phyloP scores from a whole-genome alignment of 208 protist species.

The Trypanosoma melophagium region DNA sequence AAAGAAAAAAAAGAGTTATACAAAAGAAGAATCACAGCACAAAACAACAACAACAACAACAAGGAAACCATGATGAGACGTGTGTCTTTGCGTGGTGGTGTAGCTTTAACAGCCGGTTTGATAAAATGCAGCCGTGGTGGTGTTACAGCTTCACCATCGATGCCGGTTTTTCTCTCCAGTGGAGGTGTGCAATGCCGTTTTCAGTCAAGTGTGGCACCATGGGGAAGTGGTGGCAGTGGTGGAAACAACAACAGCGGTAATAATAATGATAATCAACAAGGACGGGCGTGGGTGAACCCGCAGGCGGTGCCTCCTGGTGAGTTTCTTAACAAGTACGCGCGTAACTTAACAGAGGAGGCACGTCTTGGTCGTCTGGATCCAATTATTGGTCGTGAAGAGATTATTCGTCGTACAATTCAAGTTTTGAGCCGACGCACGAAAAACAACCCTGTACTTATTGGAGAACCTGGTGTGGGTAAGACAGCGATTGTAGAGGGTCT shows the following conservation, averaged over 20 bases:
- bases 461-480: slow-evolving; percentile 95
- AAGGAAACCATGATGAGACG: slow-evolving; percentile 37
- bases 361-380: slow-evolving; percentile 95
- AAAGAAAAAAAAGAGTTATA: background rate
- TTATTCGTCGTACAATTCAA: slow-evolving; percentile 97
- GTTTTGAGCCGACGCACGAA: slow-evolving; percentile 97
- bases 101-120: background rate
- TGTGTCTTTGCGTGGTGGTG: slow-evolving; percentile 7
- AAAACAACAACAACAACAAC: slow-evolving; percentile 3
- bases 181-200: slow-evolving; percentile 21
- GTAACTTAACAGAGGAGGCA: slow-evolving; percentile 94
- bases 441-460: slow-evolving; percentile 99
- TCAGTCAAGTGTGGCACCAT: slow-evolving; percentile 64
- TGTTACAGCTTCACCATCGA: background rate
- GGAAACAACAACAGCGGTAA: slow-evolving; percentile 32
- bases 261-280: slow-evolving; percentile 53
- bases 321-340: slow-evolving; percentile 96
- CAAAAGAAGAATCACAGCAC: background rate
- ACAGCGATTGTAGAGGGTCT: slow-evolving; percentile 94
- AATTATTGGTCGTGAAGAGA: slow-evolving; percentile 99
- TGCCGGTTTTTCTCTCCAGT: background rate
- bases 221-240: slow-evolving; percentile 21
- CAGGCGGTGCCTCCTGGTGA: slow-evolving; percentile 85
- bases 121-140: background rate
- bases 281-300: slow-evolving; percentile 84